Evolutionary conservation across 2,329 filamentous ascomycete genomes (phyloP).

Genomic region (Ophiostoma fasciatum): DNA sequence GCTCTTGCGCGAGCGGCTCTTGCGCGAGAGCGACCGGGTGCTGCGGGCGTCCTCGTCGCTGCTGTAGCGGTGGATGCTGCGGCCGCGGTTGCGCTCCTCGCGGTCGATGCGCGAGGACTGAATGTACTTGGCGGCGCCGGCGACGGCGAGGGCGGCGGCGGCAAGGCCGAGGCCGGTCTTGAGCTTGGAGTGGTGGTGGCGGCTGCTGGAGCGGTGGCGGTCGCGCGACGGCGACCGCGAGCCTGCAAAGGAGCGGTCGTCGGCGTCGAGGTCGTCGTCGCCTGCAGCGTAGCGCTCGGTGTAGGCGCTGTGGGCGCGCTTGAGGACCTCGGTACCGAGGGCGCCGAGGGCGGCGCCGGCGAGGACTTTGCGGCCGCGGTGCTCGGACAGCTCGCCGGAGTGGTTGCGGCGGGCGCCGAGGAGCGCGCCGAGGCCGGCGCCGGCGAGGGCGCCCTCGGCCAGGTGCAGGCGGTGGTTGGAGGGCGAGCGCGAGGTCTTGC

Average conservation of each 20-base stretch:
- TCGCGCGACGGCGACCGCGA: constrained; percentile 6
- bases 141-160: constrained; percentile 47
- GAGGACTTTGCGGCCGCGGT: constrained; percentile 42
- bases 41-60: constrained; percentile 22
- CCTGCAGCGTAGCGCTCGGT: constrained; percentile 36
- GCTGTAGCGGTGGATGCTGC: constrained; percentile 32
- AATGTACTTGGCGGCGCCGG: constrained; percentile 50
- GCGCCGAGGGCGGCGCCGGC: constrained; percentile 49
- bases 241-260: constrained; percentile 14
- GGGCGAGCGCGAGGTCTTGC: constrained; percentile 31
- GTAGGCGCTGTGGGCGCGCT: constrained; percentile 46
- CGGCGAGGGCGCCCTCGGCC: constrained; percentile 49
- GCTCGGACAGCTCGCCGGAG: constrained; percentile 32
- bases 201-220: constrained; percentile 20
- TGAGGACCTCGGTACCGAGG: constrained; percentile 44
- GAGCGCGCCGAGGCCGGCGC: constrained; percentile 46
- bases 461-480: constrained; percentile 41
- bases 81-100: constrained; percentile 42
- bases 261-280: constrained; percentile 17
- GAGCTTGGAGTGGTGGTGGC: constrained; percentile 32
- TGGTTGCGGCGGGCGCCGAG: constrained; percentile 38
- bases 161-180: constrained; percentile 49
- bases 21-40: constrained; percentile 22
- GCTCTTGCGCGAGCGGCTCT: constrained; percentile 21
- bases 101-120: constrained; percentile 44